phyloP scores from a whole-genome alignment of 2,329 filamentous ascomycete species.

The Cryoendolithus antarcticus region DNA sequence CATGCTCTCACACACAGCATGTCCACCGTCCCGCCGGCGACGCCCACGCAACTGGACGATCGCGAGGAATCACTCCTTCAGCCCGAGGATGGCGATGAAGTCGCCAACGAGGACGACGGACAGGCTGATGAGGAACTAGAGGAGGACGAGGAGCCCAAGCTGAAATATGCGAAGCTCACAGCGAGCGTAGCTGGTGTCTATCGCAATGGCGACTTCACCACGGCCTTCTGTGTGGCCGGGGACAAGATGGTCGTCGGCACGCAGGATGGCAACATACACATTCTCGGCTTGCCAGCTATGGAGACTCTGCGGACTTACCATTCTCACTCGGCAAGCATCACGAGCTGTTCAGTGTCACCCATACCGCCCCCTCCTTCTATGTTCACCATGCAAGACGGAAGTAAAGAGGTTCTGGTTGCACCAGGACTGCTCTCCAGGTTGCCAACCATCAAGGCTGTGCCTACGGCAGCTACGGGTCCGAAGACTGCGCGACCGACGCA shows the following conservation, averaged over 20 bases:
- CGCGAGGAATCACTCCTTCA: too few relatives aligned
- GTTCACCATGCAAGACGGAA: conserved; percentile 16
- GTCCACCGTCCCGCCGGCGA: too few relatives aligned
- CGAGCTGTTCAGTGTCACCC: conserved; percentile 79
- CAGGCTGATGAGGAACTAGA: conserved; percentile 47
- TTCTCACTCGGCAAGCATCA: conserved; percentile 84
- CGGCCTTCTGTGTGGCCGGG: conserved; percentile 75
- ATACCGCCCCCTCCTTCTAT: conserved; percentile 48
- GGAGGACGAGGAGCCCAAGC: conserved; percentile 82
- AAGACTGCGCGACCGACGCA: conserved; percentile 1
- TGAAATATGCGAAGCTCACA: conserved; percentile 87
- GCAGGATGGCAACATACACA: conserved; percentile 92
- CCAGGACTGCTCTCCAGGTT: too few relatives aligned
- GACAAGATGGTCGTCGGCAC: conserved; percentile 98
- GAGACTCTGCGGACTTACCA: conserved; percentile 76
- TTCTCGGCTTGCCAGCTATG: conserved; percentile 71
- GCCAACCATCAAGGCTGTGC: conserved; percentile 1
- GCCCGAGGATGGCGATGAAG: too few relatives aligned
- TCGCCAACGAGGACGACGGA: conserved; percentile 1
- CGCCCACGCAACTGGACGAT: too few relatives aligned
- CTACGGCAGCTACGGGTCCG: too few relatives aligned
- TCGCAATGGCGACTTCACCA: conserved; percentile 89
- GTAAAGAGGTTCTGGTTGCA: not conserved
- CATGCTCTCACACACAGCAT: too few relatives aligned
- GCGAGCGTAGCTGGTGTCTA: conserved; percentile 70